Evolutionary conservation across 495 filamentous ascomycete genomes (phyloP).

Genomic region (Neurospora tetrasperma): DNA sequence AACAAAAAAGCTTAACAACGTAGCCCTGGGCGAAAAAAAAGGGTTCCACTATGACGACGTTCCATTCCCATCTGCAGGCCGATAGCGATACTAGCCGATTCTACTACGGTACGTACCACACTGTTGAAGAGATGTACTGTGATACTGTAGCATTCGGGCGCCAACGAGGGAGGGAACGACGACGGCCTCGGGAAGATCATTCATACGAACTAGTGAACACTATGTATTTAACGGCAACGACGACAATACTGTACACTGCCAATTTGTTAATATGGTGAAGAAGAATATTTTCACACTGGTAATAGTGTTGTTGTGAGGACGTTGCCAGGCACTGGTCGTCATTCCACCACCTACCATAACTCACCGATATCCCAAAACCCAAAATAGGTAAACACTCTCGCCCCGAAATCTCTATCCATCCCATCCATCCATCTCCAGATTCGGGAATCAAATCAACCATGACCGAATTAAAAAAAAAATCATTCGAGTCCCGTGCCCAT

Average conservation of each 20-base stretch:
- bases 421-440: not conserved
- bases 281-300: not conserved
- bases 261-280: not conserved
- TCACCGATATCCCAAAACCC: not conserved
- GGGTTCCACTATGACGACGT: not conserved
- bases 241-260: too few species aligned
- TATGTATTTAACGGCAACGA: not conserved
- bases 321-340: too few species aligned
- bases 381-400: not conserved
- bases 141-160: not conserved
- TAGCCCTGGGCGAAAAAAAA: too few species aligned
- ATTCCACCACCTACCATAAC: too few species aligned
- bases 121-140: too few species aligned
- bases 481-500: constrained; percentile 9
- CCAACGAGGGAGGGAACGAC: not conserved
- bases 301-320: not conserved
- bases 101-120: too few species aligned
- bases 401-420: not conserved
- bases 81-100: not conserved
- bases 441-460: not conserved
- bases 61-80: not conserved
- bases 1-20: not conserved
- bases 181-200: not conserved
- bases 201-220: too few species aligned
- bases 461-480: not conserved